phyloP scores from a whole-genome alignment of 495 filamentous ascomycete species.

The Tuber microsphaerosporum region DNA sequence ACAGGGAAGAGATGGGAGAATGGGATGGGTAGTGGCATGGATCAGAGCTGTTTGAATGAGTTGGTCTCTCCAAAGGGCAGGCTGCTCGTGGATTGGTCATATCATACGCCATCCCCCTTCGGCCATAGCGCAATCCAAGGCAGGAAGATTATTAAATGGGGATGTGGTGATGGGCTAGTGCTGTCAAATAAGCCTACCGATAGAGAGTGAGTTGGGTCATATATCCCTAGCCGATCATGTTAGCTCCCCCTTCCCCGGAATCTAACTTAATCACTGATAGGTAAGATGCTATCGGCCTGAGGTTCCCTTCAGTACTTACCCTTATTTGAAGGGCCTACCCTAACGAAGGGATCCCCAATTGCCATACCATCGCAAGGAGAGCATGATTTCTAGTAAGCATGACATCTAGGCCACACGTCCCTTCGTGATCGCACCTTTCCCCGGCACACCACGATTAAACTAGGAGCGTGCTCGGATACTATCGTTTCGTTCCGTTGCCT shows the following conservation, averaged over 20 bases:
- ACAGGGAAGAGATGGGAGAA: not conserved
- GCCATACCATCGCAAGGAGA: not conserved
- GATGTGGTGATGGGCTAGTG: not conserved
- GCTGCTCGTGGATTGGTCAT: not conserved
- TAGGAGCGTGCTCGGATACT: no score
- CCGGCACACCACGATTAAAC: no score
- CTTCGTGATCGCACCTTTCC: not conserved
- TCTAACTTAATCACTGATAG: not conserved
- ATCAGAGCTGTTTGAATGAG: not conserved
- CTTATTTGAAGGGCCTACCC: not conserved
- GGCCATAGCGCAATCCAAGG: not conserved
- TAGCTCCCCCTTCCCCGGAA: not conserved
- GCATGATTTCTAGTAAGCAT: not conserved
- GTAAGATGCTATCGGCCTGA: not conserved
- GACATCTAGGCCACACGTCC: not conserved
- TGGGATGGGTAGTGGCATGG: not conserved
- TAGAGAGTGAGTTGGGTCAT: not conserved
- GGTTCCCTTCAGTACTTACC: not conserved
- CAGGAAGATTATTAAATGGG: no score
- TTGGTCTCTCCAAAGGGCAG: not conserved
- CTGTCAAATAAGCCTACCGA: not conserved
- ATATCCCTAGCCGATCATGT: not conserved
- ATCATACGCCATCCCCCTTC: constrained; percentile 1
- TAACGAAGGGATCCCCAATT: no score
- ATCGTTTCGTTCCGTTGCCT: no score